A percentile compares a stretch with the other conserved stretches of the same genome.
Evolutionary conservation across 148 eudicot species (phyloP).

Genomic region (Rhododendron williamsianum): DNA sequence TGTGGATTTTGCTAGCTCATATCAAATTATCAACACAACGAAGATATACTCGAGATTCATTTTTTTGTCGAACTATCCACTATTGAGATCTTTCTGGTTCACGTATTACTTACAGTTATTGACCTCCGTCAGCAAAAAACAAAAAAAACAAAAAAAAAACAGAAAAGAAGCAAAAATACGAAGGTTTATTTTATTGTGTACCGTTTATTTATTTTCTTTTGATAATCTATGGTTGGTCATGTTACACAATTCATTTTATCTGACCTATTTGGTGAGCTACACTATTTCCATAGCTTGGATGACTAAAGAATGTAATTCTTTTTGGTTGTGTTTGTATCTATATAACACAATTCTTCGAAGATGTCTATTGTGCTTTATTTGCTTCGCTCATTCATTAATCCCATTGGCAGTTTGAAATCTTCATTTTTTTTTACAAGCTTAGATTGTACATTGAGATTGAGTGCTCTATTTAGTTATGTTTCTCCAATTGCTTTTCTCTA

Average conservation of each 20-base stretch:
- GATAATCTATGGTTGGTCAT: not conserved
- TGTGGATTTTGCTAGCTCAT: not conserved
- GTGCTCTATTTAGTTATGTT: not conserved
- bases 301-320: not conserved
- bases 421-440: not conserved
- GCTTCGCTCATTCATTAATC: not conserved
- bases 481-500: not conserved
- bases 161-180: not conserved
- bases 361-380: not conserved
- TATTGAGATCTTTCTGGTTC: not conserved
- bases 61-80: not conserved
- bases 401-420: not conserved
- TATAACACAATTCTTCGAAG: not conserved
- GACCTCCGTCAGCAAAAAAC: not conserved
- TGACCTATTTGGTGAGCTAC: not conserved
- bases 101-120: not conserved
- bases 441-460: not conserved
- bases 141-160: not conserved
- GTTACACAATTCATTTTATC: not conserved
- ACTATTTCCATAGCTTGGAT: not conserved
- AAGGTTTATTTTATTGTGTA: not conserved
- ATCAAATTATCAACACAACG: not conserved
- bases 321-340: not conserved
- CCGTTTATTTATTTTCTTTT: not conserved
- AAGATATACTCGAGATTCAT: not conserved